Evolutionary conservation across 163 green algal species (phyloP).

Genomic region (Smithsoniella earleae): DNA sequence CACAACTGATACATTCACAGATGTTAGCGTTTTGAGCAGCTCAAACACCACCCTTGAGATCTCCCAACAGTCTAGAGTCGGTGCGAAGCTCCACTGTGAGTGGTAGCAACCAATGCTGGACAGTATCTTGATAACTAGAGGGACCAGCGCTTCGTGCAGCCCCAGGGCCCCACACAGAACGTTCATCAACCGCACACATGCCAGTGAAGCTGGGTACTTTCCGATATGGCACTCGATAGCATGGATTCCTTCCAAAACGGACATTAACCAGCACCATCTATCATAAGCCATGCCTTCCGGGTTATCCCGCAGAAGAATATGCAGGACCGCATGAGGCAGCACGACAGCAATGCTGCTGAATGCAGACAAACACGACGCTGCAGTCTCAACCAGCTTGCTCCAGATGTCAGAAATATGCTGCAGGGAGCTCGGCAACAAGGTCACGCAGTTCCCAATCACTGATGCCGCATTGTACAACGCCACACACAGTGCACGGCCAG

Average conservation of each 20-base stretch:
- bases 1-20: no score
- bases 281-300: not conserved
- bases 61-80: not conserved
- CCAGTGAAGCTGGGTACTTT: slow-evolving; percentile 8
- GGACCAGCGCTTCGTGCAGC: not conserved
- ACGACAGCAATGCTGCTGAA: not conserved
- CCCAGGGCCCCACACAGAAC: not conserved
- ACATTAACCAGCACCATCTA: not conserved
- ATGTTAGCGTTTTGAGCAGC: not conserved
- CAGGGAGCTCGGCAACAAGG: not conserved
- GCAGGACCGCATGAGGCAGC: not conserved
- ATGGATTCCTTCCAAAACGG: slow-evolving; percentile 9
- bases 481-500: not conserved
- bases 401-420: not conserved
- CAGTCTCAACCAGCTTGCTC: not conserved
- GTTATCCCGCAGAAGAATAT: not conserved
- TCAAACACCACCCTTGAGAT: not conserved
- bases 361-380: not conserved
- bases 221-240: not conserved
- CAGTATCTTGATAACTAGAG: not conserved
- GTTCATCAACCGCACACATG: not conserved
- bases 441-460: slow-evolving; percentile 5
- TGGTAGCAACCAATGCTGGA: slow-evolving; percentile 25
- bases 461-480: not conserved
- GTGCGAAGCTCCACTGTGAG: not conserved